These are phyloP conservation scores for Linum lewisii DNA, from an alignment of 345 rosid genomes.

Conservation along the genomic window DNA sequence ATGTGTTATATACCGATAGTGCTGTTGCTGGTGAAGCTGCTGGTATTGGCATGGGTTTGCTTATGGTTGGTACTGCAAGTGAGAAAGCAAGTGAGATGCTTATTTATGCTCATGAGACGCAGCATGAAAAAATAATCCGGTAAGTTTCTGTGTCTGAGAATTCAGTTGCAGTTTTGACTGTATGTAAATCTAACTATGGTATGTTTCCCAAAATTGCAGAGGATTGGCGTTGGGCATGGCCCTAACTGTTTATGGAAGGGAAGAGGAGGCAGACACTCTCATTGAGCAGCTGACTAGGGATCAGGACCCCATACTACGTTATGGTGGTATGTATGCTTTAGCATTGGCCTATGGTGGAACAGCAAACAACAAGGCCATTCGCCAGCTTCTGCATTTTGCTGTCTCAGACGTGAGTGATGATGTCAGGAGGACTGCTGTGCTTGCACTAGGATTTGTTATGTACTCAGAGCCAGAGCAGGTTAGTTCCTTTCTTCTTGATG, in stretches of 20 bases:
- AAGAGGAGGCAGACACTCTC: conserved; percentile 97
- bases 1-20: conserved; percentile 77
- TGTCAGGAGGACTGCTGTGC: conserved; percentile 95
- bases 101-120: conserved; percentile 94
- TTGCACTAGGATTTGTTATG: conserved; percentile 96
- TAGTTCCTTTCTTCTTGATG: conserved; percentile 9
- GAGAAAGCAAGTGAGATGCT: conserved; percentile 99
- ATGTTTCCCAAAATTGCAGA: conserved; percentile 26
- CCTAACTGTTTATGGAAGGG: conserved; percentile 95
- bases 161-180: not conserved
- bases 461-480: conserved; percentile 99
- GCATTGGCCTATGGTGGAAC: conserved; percentile 98
- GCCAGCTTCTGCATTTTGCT: conserved; percentile 98
- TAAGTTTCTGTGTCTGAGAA: conserved; percentile 19
- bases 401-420: conserved; percentile 98
- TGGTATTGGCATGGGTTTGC: conserved; percentile 95
- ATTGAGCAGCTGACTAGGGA: conserved; percentile 99
- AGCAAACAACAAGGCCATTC: conserved; percentile 96
- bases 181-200: not conserved
- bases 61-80: conserved; percentile 98
- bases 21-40: conserved; percentile 99
- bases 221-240: conserved; percentile 97
- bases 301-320: conserved; percentile 94
- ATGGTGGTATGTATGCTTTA: conserved; percentile 98
- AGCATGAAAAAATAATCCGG: conserved; percentile 98